Evolutionary conservation across 768 basidiomycete species (phyloP), one percentile per base, ranked within the genome.

Genomic region (Trametes cubensis): DNA sequence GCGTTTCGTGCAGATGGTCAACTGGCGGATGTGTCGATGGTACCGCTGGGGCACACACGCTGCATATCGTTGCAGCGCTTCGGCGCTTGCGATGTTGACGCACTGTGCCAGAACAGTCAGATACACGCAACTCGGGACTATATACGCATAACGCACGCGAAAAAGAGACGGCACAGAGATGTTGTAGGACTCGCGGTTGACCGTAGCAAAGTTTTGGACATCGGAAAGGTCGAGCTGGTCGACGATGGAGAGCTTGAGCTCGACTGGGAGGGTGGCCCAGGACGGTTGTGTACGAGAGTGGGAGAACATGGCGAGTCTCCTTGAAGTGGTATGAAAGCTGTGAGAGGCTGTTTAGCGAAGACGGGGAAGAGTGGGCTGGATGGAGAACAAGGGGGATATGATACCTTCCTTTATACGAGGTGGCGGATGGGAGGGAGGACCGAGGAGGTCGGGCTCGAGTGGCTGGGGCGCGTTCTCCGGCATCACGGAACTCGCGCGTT

Each of bases 231-330:
- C 78, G 67, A 89, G 80, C 60, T 73, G 70, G 46, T 78, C 81
- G 48, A 87, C 73, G 71, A 91, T 67, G 26, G 81, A 75, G 66
- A 87, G 78, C 74, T 84, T 85, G 72, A 91, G 84, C 65, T 91
- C 89, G 0, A 77, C 76, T 47, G 89, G 89, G 65, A 91, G 85
- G 23, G 72, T 52, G 62, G 78, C 68, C 89, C 89, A 90, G 23
- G 63, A 52, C 18, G 52, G 45, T 54, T 61, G 25, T 40, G 45
- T 48, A 53, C 57, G 46, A 21, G 66, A 26, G 64, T 25, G 15
- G 21, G 62, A 45, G 48, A 57, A 47, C 62, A 66, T 67, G 50
- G 62, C 30, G 64, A 40, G 18, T 38, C 44, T 28, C 25, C 38
- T 38, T 41, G 21, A 8, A 42, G 56, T 21, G 38, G 34, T 15